phyloP scores from a whole-genome alignment of 192 early-diverging fungal genomes.

The Entomortierella beljakovae region DNA sequence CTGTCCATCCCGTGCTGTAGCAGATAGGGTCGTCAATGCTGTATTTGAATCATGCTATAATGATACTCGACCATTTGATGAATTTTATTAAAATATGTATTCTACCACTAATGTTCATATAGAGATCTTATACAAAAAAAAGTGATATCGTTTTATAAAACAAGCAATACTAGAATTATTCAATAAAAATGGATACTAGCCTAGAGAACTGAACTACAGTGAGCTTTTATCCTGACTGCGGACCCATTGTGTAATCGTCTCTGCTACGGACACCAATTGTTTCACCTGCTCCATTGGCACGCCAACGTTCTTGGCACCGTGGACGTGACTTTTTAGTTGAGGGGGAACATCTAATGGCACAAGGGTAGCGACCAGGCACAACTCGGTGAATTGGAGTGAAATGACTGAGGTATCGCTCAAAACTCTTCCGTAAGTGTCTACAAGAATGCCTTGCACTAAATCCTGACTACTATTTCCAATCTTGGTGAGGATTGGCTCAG shows the following conservation, averaged over 20 bases:
- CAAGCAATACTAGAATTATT: no score
- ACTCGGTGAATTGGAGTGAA: constrained; percentile 30
- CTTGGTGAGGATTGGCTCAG: constrained; percentile 37
- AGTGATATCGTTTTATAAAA: no score
- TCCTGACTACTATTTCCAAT: constrained; percentile 45
- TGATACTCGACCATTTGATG: constrained; percentile 97
- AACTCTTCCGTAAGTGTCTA: constrained; percentile 34
- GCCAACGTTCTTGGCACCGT: constrained; percentile 39
- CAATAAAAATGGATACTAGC: no score
- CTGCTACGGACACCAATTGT: constrained; percentile 36
- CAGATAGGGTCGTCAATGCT: constrained; percentile 86
- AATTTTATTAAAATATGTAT: constrained; percentile 75
- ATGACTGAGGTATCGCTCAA: constrained; percentile 25
- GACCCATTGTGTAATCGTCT: constrained; percentile 31
- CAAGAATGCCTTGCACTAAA: constrained; percentile 28
- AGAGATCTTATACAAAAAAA: background rate
- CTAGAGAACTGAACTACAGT: constrained; percentile 22
- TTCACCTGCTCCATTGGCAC: constrained; percentile 49
- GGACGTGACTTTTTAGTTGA: constrained; percentile 44
- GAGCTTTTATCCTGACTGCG: constrained; percentile 42
- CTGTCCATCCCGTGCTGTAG: constrained; percentile 79
- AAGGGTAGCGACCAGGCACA: constrained; percentile 37
- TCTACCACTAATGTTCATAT: background rate
- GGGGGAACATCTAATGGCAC: constrained; percentile 38
- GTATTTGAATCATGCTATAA: constrained; percentile 93